A percentile compares a stretch with the other conserved stretches of the same genome.
phyloP scores from a whole-genome alignment of 2,329 filamentous ascomycete genomes.

The Neocucurbitaria cava region DNA sequence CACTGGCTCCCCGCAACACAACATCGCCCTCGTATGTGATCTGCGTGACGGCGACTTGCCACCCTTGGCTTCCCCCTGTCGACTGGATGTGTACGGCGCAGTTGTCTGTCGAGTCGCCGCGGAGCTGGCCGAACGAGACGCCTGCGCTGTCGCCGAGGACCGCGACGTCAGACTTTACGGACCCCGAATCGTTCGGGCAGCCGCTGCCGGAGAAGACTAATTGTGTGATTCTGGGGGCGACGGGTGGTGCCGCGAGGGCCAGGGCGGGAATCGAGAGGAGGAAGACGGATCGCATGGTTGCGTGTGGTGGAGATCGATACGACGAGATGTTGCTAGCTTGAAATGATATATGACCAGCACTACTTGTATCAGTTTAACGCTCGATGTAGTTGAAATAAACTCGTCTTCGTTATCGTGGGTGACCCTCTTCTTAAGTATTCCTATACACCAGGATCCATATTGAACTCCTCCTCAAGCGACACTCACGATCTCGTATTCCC shows the following conservation, averaged over 20 bases:
- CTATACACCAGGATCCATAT: conserved; percentile 10
- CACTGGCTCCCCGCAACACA: conserved; percentile 27
- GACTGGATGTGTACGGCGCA: conserved; percentile 41
- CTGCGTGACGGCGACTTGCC: conserved; percentile 39
- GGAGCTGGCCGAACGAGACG: conserved; percentile 34
- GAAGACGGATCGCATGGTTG: conserved; percentile 24
- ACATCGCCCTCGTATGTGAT: conserved; percentile 34
- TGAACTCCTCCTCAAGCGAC: neutral
- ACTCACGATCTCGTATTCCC: neutral
- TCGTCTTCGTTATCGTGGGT: neutral
- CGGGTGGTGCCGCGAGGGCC: conserved; percentile 26
- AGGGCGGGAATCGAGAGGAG: conserved; percentile 20
- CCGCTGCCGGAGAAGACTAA: conserved; percentile 36
- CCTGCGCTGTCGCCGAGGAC: conserved; percentile 29
- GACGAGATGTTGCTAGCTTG: neutral
- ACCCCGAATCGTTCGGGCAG: conserved; percentile 35
- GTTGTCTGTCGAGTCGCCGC: conserved; percentile 33
- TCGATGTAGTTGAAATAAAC: neutral
- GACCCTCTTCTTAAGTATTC: conserved; percentile 11
- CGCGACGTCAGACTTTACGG: conserved; percentile 21
- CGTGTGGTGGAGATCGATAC: neutral
- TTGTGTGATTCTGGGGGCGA: conserved; percentile 31
- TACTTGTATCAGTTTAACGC: too few relatives aligned
- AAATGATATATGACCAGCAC: neutral
- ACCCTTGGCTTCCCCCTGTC: conserved; percentile 29